phyloP scores from a whole-genome alignment of 169 alveolate species.

The Cryptosporidium ryanae region DNA sequence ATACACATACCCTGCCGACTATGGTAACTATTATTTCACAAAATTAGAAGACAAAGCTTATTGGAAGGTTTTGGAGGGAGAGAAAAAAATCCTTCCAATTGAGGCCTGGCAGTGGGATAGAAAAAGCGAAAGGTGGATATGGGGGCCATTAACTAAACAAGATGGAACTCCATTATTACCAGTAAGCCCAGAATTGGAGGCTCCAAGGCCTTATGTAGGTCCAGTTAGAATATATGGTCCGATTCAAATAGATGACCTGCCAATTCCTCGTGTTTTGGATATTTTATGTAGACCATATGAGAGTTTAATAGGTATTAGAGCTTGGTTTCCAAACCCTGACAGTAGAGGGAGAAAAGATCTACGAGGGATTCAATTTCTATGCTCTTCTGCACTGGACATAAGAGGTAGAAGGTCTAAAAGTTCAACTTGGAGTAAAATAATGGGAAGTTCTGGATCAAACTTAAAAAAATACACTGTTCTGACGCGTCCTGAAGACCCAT shows the following conservation, averaged over 20 bases:
- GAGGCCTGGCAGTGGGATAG: constrained; percentile 64
- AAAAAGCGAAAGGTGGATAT: constrained; percentile 20
- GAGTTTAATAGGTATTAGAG: constrained; percentile 70
- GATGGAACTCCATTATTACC: constrained; percentile 60
- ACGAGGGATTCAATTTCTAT: constrained; percentile 63
- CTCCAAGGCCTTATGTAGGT: constrained; percentile 73
- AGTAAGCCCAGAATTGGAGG: constrained; percentile 49
- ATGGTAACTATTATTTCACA: not conserved
- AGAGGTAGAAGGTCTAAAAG: constrained; percentile 15
- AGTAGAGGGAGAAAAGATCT: constrained; percentile 72
- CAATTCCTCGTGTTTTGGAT: constrained; percentile 63
- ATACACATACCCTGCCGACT: constrained; percentile 48
- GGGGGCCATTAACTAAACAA: constrained; percentile 62
- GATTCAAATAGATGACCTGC: constrained; percentile 64
- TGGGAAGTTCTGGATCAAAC: constrained; percentile 64
- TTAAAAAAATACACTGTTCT: constrained; percentile 57
- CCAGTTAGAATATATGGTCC: constrained; percentile 69
- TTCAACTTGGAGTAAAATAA: constrained; percentile 68
- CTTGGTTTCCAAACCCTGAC: constrained; percentile 74
- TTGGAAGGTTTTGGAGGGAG: constrained; percentile 6
- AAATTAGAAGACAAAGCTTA: constrained; percentile 6
- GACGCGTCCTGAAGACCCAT: constrained; percentile 68
- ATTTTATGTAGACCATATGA: constrained; percentile 67
- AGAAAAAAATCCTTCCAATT: not conserved
- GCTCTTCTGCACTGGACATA: constrained; percentile 53